phyloP scores from a whole-genome alignment of 108 stramenopile species.

The Nannochloropsis gaditana region DNA sequence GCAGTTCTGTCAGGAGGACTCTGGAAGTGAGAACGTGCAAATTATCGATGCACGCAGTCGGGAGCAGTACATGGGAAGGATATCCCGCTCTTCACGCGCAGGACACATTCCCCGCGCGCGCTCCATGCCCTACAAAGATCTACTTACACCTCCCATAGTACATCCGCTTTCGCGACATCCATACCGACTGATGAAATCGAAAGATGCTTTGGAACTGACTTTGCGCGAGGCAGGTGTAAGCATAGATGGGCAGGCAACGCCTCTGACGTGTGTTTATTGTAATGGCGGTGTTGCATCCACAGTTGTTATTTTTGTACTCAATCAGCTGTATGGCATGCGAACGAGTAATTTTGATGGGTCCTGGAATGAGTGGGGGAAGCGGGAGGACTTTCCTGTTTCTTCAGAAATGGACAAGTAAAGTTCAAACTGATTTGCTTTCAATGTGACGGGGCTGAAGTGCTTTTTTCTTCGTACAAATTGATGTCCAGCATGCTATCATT shows the following conservation, averaged over 20 bases:
- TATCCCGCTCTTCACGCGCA: constrained; percentile 22
- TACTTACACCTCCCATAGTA: constrained; percentile 11
- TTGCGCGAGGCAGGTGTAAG: constrained; percentile 34
- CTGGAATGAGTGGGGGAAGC: constrained; percentile 51
- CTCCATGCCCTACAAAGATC: constrained; percentile 34
- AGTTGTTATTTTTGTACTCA: constrained; percentile 33
- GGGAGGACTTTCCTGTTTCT: constrained; percentile 25
- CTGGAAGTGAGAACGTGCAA: constrained; percentile 3
- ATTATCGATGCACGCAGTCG: constrained; percentile 32
- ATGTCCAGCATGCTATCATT: too few relatives aligned
- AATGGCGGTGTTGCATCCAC: constrained; percentile 50
- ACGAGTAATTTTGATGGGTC: constrained; percentile 44
- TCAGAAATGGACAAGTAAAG: background rate
- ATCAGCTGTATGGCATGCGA: constrained; percentile 23
- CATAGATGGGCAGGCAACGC: constrained; percentile 25
- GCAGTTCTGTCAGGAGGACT: background rate
- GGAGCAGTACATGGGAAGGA: constrained; percentile 28
- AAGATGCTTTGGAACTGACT: background rate
- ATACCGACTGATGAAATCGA: background rate
- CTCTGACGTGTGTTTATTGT: constrained; percentile 41
- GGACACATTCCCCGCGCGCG: constrained; percentile 41
- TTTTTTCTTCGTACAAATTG: too few relatives aligned
- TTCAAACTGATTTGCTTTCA: background rate
- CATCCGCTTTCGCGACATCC: background rate
- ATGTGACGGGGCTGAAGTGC: too few relatives aligned